Percentiles rank a stretch among this genome's conserved stretches.
phyloP scores from a whole-genome alignment of 1,284 basidiomycete genomes.

The Trametes versicolor region DNA sequence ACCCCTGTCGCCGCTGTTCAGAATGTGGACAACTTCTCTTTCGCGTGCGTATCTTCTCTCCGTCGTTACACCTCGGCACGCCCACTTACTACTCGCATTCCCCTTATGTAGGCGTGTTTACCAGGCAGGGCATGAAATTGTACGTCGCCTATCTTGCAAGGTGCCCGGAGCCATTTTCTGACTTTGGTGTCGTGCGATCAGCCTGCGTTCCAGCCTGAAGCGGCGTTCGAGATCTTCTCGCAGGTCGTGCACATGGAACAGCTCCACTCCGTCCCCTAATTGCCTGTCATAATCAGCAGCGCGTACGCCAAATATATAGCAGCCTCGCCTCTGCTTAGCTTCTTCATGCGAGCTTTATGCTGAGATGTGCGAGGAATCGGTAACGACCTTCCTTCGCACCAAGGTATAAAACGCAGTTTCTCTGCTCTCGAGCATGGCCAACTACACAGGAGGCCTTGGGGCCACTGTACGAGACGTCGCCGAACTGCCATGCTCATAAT shows the following conservation, averaged over 20 bases:
- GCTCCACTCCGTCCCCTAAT: conserved; percentile 57
- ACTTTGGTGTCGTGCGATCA: conserved; percentile 34
- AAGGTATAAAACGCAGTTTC: too few species aligned
- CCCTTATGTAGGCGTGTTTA: conserved; percentile 55
- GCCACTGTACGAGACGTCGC: too few species aligned
- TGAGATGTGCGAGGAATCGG: too few species aligned
- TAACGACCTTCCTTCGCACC: too few species aligned
- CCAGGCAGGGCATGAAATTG: conserved; percentile 67
- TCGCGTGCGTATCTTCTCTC: conserved; percentile 28
- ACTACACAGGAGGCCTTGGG: too few species aligned
- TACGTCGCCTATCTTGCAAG: conserved; percentile 43
- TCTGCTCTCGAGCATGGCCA: too few species aligned
- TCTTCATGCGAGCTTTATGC: too few species aligned
- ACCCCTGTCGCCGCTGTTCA: conserved; percentile 63
- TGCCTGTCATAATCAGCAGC: background rate
- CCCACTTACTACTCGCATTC: background rate
- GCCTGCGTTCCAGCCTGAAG: conserved; percentile 68
- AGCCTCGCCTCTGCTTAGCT: too few species aligned
- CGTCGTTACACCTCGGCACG: background rate
- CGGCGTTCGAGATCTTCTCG: conserved; percentile 63
- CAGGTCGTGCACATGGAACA: conserved; percentile 62
- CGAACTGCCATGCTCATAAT: too few species aligned
- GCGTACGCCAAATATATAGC: too few species aligned
- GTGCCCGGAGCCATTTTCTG: background rate
- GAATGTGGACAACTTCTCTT: conserved; percentile 72